Evolutionary conservation across 2,329 filamentous ascomycete species (phyloP).

Genomic region (Hypoxylon sp.): DNA sequence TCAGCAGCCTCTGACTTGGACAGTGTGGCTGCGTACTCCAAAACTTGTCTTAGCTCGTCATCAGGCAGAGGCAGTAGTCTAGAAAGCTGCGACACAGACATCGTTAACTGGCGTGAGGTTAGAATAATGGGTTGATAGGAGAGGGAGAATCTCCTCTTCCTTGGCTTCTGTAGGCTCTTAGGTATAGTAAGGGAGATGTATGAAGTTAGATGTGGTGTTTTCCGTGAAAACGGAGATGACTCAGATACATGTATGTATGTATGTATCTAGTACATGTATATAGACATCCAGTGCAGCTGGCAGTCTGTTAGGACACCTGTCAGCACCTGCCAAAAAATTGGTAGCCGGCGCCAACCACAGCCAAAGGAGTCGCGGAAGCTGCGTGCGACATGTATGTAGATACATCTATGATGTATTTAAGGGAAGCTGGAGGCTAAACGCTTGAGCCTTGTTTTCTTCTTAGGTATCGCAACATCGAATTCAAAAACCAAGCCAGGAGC

Average conservation of each 20-base stretch:
- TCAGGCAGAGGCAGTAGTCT: constrained; percentile 88
- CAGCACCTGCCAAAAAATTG: too few species aligned
- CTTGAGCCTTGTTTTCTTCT: too few species aligned
- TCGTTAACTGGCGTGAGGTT: constrained; percentile 47
- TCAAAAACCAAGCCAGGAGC: too few species aligned
- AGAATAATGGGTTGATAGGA: background rate
- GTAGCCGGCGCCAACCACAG: too few species aligned
- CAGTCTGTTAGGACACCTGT: too few species aligned
- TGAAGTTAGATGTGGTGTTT: background rate
- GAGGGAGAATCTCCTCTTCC: background rate
- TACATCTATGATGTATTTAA: too few species aligned
- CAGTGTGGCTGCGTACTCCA: constrained; percentile 84
- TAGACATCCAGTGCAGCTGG: too few species aligned
- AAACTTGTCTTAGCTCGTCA: constrained; percentile 84
- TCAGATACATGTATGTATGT: background rate
- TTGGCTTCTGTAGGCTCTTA: background rate
- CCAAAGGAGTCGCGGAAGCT: too few species aligned
- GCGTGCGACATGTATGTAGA: too few species aligned
- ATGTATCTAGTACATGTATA: background rate
- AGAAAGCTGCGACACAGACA: constrained; percentile 78
- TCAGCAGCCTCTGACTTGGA: constrained; percentile 83
- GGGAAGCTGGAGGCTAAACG: too few species aligned
- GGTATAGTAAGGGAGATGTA: background rate
- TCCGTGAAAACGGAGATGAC: background rate
- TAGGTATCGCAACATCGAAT: too few species aligned